These are phyloP conservation scores for Penicillium tannophilum DNA, from an alignment of 495 filamentous ascomycete genomes.

Conservation along the genomic window DNA sequence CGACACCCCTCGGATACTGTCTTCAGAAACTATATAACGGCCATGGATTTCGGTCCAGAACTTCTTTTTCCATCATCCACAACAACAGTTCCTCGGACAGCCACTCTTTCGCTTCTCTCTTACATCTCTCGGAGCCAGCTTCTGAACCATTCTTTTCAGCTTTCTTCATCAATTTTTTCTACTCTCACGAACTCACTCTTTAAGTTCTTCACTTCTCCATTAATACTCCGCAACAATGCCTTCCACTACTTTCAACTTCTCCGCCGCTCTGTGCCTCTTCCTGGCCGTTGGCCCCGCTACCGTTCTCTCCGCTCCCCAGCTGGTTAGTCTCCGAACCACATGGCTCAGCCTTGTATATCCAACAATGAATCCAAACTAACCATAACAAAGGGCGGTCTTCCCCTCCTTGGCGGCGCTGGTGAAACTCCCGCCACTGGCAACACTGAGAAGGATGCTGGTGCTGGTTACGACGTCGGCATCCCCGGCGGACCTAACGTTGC, in stretches of 20 bases:
- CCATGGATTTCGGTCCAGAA: conserved; percentile 14
- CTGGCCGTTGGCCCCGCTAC: conserved; percentile 37
- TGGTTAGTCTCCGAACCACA: conserved; percentile 22
- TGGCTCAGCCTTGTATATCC: conserved; percentile 7
- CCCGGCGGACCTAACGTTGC: conserved; percentile 32
- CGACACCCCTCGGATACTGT: conserved; percentile 14
- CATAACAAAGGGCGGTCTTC: conserved; percentile 12
- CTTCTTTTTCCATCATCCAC: conserved; percentile 20
- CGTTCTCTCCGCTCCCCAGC: conserved; percentile 36
- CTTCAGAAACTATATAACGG: conserved; percentile 31
- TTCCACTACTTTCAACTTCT: conserved; percentile 35
- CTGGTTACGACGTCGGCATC: conserved; percentile 30
- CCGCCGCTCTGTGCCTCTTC: conserved; percentile 39
- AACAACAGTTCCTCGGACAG: conserved; percentile 25
- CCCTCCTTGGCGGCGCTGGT: conserved; percentile 17
- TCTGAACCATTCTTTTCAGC: conserved; percentile 20
- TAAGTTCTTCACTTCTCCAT: conserved; percentile 5
- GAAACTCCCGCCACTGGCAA: conserved; percentile 23
- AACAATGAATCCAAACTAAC: conserved; percentile 1
- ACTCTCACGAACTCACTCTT: conserved; percentile 10
- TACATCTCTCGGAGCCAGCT: conserved; percentile 15
- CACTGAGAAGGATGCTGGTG: conserved; percentile 31
- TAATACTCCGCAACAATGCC: conserved; percentile 27
- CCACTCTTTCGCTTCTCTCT: conserved; percentile 25
- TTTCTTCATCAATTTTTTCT: conserved; percentile 20